phyloP scores from a whole-genome alignment of 345 rosid species.

The Citropsis articulata region DNA sequence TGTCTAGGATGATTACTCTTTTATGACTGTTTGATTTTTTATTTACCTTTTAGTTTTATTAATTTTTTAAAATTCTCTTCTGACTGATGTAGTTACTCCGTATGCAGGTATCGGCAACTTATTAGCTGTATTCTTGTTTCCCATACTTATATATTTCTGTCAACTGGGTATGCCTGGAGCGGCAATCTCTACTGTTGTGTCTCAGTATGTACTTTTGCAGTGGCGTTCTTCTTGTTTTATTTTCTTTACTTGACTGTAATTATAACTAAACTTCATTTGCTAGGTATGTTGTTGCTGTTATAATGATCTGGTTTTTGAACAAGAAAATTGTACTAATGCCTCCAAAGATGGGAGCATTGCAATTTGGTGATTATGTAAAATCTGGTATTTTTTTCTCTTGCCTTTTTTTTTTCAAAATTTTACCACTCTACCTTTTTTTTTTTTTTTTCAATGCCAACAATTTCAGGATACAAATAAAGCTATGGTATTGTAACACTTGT shows the following conservation, averaged over 20 bases:
- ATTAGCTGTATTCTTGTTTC: slow-evolving; percentile 63
- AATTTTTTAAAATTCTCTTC: neutral
- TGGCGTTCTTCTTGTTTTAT: slow-evolving; percentile 7
- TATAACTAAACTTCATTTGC: slow-evolving; percentile 9
- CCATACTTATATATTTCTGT: slow-evolving; percentile 64
- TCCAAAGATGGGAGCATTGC: slow-evolving; percentile 70
- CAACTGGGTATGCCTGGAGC: slow-evolving; percentile 89
- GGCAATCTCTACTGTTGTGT: slow-evolving; percentile 76
- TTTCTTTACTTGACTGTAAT: neutral
- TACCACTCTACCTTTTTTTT: too few relatives aligned
- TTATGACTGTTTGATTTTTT: neutral
- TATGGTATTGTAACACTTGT: neutral
- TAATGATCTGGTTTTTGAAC: slow-evolving; percentile 66
- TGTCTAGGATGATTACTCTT: neutral
- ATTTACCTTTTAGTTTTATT: neutral
- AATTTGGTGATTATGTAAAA: slow-evolving; percentile 83
- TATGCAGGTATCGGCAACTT: slow-evolving; percentile 78
- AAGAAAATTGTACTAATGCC: slow-evolving; percentile 77
- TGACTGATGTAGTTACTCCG: slow-evolving; percentile 17
- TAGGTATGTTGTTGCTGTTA: slow-evolving; percentile 70
- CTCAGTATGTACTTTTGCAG: slow-evolving; percentile 62
- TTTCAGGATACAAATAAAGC: neutral
- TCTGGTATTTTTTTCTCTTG: slow-evolving; percentile 52
- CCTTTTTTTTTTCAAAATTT: neutral
- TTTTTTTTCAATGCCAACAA: neutral